These are phyloP conservation scores for Scenedesmus sp. DNA, from an alignment of 163 green algal species.

Conservation along the genomic window DNA sequence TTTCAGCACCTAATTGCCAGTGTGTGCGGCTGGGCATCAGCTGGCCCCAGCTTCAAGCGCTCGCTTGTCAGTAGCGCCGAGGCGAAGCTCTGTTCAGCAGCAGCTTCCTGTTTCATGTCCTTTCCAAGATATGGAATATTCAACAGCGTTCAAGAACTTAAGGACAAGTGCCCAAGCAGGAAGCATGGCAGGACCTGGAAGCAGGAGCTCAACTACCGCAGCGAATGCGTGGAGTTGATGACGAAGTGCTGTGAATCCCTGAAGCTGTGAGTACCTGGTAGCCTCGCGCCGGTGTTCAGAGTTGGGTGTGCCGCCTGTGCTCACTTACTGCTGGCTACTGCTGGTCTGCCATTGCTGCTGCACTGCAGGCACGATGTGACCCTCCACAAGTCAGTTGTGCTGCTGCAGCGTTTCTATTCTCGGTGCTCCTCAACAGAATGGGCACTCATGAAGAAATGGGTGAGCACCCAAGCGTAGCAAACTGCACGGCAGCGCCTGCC, in stretches of 20 bases:
- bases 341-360: neutral
- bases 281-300: neutral
- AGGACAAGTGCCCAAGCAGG: conserved; percentile 36
- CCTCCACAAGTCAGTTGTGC: conserved; percentile 10
- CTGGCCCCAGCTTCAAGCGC: neutral
- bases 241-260: neutral
- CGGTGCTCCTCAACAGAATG: conserved; percentile 12
- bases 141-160: conserved; percentile 26
- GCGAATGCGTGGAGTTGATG: conserved; percentile 38
- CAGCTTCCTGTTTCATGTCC: conserved; percentile 3
- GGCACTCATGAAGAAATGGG: conserved; percentile 35
- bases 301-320: neutral
- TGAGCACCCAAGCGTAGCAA: neutral
- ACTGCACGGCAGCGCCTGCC: neutral
- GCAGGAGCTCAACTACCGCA: conserved; percentile 24
- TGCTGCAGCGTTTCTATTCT: conserved; percentile 41
- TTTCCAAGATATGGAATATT: conserved; percentile 3
- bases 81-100: neutral
- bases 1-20: neutral
- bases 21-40: neutral
- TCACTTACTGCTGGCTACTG: neutral
- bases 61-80: neutral
- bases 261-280: neutral
- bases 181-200: conserved; percentile 20
- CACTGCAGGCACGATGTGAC: neutral